Conservation (phyloP, 768 basidiomycete species). For the Sarcomyxa edulis region DNA sequence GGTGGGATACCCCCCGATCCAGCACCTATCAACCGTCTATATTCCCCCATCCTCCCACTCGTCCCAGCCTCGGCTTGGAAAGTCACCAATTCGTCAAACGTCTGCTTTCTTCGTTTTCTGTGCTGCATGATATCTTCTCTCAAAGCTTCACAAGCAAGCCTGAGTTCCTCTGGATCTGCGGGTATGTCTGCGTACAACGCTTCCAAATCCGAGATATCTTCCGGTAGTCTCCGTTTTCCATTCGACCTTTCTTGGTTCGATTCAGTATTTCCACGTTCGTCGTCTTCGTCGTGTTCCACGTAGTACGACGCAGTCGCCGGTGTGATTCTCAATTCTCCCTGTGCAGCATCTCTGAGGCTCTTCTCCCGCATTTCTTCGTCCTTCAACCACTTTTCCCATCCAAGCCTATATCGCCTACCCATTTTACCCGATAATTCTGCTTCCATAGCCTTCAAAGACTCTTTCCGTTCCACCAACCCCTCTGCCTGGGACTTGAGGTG, state of each 20-base stretch:
- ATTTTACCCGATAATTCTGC: slow-evolving; percentile 66
- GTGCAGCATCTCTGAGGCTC: slow-evolving; percentile 54
- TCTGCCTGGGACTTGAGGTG: slow-evolving; percentile 69
- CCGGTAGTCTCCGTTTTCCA: slow-evolving; percentile 52
- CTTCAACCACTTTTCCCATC: slow-evolving; percentile 91
- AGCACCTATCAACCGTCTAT: slow-evolving; percentile 81
- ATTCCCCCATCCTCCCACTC: slow-evolving; percentile 83
- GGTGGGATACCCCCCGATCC: slow-evolving; percentile 85
- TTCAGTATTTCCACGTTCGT: slow-evolving; percentile 17
- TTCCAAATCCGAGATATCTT: slow-evolving; percentile 63
- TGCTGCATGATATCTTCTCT: slow-evolving; percentile 62
- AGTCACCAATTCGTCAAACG: slow-evolving; percentile 72
- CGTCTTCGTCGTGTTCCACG: slow-evolving; percentile 42
- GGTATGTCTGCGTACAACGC: slow-evolving; percentile 54
- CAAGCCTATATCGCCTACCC: slow-evolving; percentile 75
- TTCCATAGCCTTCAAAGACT: slow-evolving; percentile 57
- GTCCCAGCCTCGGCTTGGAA: slow-evolving; percentile 91
- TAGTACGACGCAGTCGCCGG: slow-evolving; percentile 39
- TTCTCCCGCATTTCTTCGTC: slow-evolving; percentile 80
- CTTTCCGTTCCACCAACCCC: slow-evolving; percentile 55
- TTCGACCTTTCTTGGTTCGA: slow-evolving; percentile 40
- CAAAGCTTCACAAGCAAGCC: slow-evolving; percentile 51
- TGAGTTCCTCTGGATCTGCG: slow-evolving; percentile 48
- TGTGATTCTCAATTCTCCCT: slow-evolving; percentile 48
- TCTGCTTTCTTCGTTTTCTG: slow-evolving; percentile 60